phyloP scores from a whole-genome alignment of 768 basidiomycete species.

The Lentinula sp. region DNA sequence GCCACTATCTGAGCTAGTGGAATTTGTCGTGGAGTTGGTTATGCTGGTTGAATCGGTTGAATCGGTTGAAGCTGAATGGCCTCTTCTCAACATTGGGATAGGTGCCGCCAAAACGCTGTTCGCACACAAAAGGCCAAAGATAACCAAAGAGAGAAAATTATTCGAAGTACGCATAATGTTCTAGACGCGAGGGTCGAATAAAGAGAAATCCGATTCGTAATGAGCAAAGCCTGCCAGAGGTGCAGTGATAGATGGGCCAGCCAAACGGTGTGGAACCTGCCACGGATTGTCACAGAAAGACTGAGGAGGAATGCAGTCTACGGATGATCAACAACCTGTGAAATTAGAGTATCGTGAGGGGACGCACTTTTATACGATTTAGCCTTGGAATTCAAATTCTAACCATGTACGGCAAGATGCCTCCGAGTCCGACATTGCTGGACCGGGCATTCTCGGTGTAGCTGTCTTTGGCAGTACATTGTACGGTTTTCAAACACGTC shows the following conservation, averaged over 20 bases:
- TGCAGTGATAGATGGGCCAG: neutral
- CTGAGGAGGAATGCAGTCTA: neutral
- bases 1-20: neutral
- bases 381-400: neutral
- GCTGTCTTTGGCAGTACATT: neutral
- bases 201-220: neutral
- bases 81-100: neutral
- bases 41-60: neutral
- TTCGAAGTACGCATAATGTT: neutral
- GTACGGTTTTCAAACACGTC: neutral
- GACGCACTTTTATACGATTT: neutral
- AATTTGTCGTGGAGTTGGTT: neutral
- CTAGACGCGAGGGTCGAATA: neutral
- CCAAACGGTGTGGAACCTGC: neutral
- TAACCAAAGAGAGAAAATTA: neutral
- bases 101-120: neutral
- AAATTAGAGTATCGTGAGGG: neutral
- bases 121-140: neutral
- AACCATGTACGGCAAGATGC: neutral
- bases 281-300: neutral
- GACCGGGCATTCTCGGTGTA: neutral
- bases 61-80: too few species aligned
- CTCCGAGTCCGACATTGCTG: neutral
- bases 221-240: neutral
- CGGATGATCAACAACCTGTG: slow-evolving; percentile 3